phyloP scores from a whole-genome alignment of 169 alveolate genomes.

The Babesia microti region DNA sequence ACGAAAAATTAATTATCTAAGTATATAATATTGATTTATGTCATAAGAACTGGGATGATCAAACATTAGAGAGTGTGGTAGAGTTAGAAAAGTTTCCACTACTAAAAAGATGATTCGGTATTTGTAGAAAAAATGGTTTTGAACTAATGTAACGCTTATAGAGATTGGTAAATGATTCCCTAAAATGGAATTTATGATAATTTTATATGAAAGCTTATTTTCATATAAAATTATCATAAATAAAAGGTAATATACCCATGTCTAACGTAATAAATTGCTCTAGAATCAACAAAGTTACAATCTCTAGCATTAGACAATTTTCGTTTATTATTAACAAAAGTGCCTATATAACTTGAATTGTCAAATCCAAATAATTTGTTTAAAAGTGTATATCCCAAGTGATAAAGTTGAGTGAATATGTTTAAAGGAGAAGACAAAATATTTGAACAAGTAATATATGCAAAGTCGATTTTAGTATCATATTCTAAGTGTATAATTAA shows the following conservation, averaged over 20 bases:
- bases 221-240: neutral
- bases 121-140: no score
- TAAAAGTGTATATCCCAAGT: neutral
- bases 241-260: neutral
- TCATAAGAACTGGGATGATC: no score
- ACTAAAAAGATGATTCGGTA: no score
- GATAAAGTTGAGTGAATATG: neutral
- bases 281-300: neutral
- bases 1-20: no score
- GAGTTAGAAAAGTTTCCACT: no score
- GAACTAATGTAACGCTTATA: no score
- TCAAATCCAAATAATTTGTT: neutral
- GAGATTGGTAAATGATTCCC: neutral
- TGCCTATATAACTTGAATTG: neutral
- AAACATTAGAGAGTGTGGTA: no score
- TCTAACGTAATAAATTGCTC: neutral
- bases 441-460: neutral
- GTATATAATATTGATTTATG: no score
- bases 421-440: neutral
- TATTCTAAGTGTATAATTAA: no score
- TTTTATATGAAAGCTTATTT: neutral
- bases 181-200: neutral
- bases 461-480: neutral
- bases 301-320: conserved; percentile 1
- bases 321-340: neutral